phyloP scores from a whole-genome alignment of 768 basidiomycete genomes.

The Hygrophorus russula region DNA sequence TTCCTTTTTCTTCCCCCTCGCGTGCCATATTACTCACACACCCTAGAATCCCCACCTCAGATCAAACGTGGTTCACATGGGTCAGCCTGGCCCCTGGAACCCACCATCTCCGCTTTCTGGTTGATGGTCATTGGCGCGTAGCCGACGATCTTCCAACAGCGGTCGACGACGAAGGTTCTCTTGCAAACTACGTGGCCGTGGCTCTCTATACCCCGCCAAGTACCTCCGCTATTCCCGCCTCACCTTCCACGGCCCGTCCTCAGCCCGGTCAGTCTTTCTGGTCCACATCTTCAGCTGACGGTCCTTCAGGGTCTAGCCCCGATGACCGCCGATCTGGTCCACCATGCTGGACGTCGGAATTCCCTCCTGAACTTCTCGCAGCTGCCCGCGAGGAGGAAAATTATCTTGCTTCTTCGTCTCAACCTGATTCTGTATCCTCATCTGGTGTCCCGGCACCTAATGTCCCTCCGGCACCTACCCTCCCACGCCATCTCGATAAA shows the following conservation, averaged over 20 bases:
- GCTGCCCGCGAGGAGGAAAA: slow-evolving; percentile 81
- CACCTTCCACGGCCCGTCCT: slow-evolving; percentile 13
- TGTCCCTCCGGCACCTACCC: slow-evolving; percentile 77
- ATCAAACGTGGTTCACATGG: slow-evolving; percentile 22
- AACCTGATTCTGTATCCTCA: slow-evolving; percentile 6
- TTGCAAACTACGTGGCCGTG: slow-evolving; percentile 90
- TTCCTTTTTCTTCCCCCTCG: slow-evolving; percentile 11
- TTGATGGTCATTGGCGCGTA: slow-evolving; percentile 81
- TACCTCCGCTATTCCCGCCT: slow-evolving; percentile 15
- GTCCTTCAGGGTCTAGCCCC: slow-evolving; percentile 12
- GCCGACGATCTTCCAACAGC: slow-evolving; percentile 71
- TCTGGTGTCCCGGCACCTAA: slow-evolving; percentile 51
- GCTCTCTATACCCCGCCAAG: slow-evolving; percentile 21
- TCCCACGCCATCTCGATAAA: slow-evolving; percentile 89
- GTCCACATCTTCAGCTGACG: slow-evolving; percentile 27
- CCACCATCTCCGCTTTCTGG: slow-evolving; percentile 89
- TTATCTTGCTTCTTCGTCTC: slow-evolving; percentile 40
- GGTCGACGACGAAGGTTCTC: slow-evolving; percentile 86
- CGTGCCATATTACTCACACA: slow-evolving; percentile 7
- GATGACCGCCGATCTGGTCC: slow-evolving; percentile 4
- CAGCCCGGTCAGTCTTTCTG: slow-evolving; percentile 29
- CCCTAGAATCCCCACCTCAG: slow-evolving; percentile 19
- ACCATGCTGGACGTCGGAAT: slow-evolving; percentile 61
- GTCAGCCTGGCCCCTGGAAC: slow-evolving; percentile 72
- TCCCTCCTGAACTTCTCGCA: slow-evolving; percentile 67